Conservation (phyloP, 495 filamentous ascomycete species). For the Penicillium diatomitis region DNA sequence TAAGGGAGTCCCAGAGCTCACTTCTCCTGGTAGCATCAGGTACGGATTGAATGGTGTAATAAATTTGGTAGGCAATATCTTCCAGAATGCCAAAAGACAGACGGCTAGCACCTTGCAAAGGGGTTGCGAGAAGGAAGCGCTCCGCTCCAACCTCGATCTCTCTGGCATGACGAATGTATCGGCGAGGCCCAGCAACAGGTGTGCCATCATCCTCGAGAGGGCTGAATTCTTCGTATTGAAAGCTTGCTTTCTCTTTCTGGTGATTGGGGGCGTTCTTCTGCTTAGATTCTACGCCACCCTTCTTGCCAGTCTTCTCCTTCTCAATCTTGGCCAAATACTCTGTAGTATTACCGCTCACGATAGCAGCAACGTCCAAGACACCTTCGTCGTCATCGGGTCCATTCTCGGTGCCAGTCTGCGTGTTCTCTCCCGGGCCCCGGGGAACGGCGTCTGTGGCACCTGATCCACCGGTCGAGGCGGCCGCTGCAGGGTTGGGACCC, state of each 20-base stretch:
- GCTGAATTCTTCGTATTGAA: conserved; percentile 73
- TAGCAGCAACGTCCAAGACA: conserved; percentile 85
- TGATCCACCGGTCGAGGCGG: conserved; percentile 43
- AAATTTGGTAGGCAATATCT: conserved; percentile 69
- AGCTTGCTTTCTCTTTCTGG: conserved; percentile 64
- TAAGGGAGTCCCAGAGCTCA: conserved; percentile 80
- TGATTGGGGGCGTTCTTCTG: conserved; percentile 70
- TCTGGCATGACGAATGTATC: conserved; percentile 37
- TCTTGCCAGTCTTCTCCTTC: conserved; percentile 73
- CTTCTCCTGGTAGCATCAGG: conserved; percentile 70
- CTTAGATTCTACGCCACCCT: conserved; percentile 40
- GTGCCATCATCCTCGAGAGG: conserved; percentile 41
- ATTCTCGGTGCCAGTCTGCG: conserved; percentile 37
- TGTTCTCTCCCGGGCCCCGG: conserved; percentile 43
- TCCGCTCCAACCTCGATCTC: conserved; percentile 84
- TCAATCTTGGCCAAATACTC: conserved; percentile 89
- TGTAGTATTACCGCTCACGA: conserved; percentile 86
- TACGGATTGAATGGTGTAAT: conserved; percentile 69
- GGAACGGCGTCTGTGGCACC: conserved; percentile 30
- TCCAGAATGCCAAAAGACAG: conserved; percentile 60
- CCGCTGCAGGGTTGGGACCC: conserved; percentile 51
- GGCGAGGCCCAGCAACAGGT: conserved; percentile 14
- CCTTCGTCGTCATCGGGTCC: conserved; percentile 62
- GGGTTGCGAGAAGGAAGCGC: conserved; percentile 67
- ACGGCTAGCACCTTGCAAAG: conserved; percentile 21